These are phyloP conservation scores for Leishmania arabica DNA, from an alignment of 208 protist genomes.

Conservation along the genomic window DNA sequence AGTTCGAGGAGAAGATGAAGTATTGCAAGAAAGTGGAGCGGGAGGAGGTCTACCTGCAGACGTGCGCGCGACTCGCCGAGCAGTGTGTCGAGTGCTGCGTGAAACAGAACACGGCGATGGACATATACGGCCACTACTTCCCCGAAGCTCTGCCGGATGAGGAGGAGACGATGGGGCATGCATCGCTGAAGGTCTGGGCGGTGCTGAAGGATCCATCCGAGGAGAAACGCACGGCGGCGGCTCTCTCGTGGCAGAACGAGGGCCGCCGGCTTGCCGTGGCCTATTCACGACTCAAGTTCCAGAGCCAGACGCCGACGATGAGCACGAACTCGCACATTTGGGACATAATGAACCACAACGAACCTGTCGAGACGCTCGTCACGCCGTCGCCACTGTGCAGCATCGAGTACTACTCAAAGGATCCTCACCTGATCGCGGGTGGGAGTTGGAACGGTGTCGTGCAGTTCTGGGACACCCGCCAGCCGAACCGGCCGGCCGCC, in stretches of 20 bases:
- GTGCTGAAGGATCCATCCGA: slow-evolving; percentile 94
- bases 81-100: slow-evolving; percentile 89
- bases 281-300: slow-evolving; percentile 95
- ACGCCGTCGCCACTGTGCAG: slow-evolving; percentile 94
- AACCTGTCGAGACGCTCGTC: slow-evolving; percentile 92
- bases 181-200: slow-evolving; percentile 92
- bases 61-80: slow-evolving; percentile 88
- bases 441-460: slow-evolving; percentile 97
- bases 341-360: slow-evolving; percentile 97
- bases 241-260: slow-evolving; percentile 96
- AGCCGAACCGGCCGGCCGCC: slow-evolving; percentile 83
- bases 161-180: slow-evolving; percentile 85
- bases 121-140: slow-evolving; percentile 98
- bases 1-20: slow-evolving; percentile 96
- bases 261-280: slow-evolving; percentile 94
- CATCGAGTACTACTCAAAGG: slow-evolving; percentile 97
- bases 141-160: slow-evolving; percentile 65
- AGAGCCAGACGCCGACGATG: slow-evolving; percentile 90
- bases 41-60: slow-evolving; percentile 94
- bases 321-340: slow-evolving; percentile 96
- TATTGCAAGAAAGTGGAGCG: slow-evolving; percentile 97
- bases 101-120: slow-evolving; percentile 97
- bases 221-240: slow-evolving; percentile 90
- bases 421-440: slow-evolving; percentile 95
- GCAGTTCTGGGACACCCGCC: slow-evolving; percentile 96